Evolutionary conservation across 768 basidiomycete species (phyloP), one percentile per base, ranked within the genome.

Genomic region (Boletus subcaerulescens): DNA sequence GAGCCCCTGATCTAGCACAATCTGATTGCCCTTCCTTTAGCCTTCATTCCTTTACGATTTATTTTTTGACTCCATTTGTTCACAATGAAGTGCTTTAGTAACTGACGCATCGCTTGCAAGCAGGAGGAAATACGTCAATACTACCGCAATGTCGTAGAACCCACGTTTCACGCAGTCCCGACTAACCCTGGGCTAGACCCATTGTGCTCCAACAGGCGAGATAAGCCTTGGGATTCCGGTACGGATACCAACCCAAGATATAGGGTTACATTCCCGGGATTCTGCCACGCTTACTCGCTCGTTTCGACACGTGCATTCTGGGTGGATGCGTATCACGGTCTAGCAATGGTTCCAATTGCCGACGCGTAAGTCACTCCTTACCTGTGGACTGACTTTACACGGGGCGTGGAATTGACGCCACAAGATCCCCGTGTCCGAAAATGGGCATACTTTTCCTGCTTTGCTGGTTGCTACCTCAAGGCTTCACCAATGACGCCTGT

Each of bases 281-380:
- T 69, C 38, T 71, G 67, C 33, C 69, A 61, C 29, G 70, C 71
- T 5, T 83, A 80, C 61, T 73, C 80, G 2, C 78, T 93, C 33
- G 89, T 95, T 48, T 88, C 86, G 4, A 88, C 91, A 5, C 79
- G 93, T 38, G 87, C 91, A 4, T 95, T 95, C 71, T 74, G 90
- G 55, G 82, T 93, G 56, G 93, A 95, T 69, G 78, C 81, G 8
- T 93, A 83, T 65, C 91, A 92, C 66, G 83, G 84, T 7, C 73
- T 94, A 17, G 80, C 87, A 2, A 87, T 96, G 80, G 89, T 92
- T 18, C 91, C 93, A 5, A 80, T 93, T 58, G 90, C 90, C 32
- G 93, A 94, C 72, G 80, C 80, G 88, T 91, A 65, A 69, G 85
- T 79, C 38, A 29, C 17, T 22, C 45, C 31, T 35, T 31, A 18